A percentile compares a stretch with the other conserved stretches of the same genome.
These are phyloP conservation scores for Saprolegnia parasitica DNA, from an alignment of 352 stramenopile species.

Conservation along the genomic window DNA sequence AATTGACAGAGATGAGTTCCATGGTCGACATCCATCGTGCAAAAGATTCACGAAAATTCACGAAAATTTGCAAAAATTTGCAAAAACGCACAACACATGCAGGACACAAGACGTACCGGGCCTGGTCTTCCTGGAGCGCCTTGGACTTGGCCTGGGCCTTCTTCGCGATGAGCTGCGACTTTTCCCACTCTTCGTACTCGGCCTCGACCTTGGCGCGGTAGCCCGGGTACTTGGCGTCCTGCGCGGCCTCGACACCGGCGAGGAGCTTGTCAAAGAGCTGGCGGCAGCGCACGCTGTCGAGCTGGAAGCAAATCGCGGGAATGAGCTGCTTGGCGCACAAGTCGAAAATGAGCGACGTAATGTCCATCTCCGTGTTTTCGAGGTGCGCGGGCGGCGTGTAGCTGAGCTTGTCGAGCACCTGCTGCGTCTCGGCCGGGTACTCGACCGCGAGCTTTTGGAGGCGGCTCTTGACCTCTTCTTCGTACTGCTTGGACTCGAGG, in stretches of 20 bases:
- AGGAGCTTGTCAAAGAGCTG: constrained; percentile 82
- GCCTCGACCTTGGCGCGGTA: constrained; percentile 92
- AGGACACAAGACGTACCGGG: constrained; percentile 33
- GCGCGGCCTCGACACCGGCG: constrained; percentile 62
- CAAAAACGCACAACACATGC: not conserved
- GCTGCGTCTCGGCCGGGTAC: constrained; percentile 84
- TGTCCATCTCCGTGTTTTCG: constrained; percentile 37
- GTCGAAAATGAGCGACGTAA: constrained; percentile 36
- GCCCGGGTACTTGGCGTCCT: constrained; percentile 70
- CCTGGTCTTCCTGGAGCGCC: constrained; percentile 84
- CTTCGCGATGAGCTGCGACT: constrained; percentile 86
- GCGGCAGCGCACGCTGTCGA: constrained; percentile 83
- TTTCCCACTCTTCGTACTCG: constrained; percentile 86
- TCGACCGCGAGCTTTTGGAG: constrained; percentile 85
- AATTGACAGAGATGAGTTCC: not conserved
- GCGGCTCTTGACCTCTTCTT: constrained; percentile 93
- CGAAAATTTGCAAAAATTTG: too few species aligned
- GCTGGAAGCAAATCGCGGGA: constrained; percentile 83
- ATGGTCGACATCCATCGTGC: not conserved
- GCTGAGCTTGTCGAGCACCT: constrained; percentile 68
- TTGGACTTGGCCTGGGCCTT: constrained; percentile 92
- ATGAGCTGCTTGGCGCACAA: constrained; percentile 57
- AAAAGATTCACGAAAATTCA: too few species aligned
- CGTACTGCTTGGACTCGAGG: constrained; percentile 97
- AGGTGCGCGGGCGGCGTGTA: constrained; percentile 41